These are phyloP conservation scores for Penicillium alfredii DNA, from an alignment of 495 filamentous ascomycete genomes.

Conservation along the genomic window DNA sequence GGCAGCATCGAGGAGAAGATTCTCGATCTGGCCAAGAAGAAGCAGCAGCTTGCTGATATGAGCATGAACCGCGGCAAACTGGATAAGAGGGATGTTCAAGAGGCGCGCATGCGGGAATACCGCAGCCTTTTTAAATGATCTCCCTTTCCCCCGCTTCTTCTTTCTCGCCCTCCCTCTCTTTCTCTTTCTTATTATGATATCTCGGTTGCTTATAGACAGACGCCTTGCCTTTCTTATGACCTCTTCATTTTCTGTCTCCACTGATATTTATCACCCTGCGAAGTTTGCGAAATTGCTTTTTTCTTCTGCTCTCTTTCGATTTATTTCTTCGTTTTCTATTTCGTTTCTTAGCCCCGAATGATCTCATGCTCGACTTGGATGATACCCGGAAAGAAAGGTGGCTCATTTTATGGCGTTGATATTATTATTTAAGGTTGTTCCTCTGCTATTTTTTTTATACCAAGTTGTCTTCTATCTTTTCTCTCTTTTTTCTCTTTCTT, in stretches of 20 bases:
- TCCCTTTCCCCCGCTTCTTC: constrained; percentile 2
- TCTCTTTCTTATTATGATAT: not conserved
- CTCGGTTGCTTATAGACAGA: not conserved
- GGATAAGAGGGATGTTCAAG: constrained; percentile 67
- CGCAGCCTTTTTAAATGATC: constrained; percentile 70
- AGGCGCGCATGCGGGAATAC: constrained; percentile 72
- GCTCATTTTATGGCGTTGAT: not conserved
- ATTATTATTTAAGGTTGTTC: too few relatives aligned
- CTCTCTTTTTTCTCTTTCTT: not conserved
- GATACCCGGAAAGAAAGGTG: not conserved
- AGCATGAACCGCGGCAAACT: constrained; percentile 69
- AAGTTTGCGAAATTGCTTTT: not conserved
- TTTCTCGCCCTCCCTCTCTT: not conserved
- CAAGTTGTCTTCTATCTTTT: too few relatives aligned
- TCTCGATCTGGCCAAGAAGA: constrained; percentile 80
- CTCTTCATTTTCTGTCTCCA: not conserved
- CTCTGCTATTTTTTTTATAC: too few relatives aligned
- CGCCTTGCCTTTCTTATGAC: not conserved
- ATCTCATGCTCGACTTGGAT: too few relatives aligned
- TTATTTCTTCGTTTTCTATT: too few relatives aligned
- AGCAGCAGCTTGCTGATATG: constrained; percentile 78
- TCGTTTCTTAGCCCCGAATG: too few relatives aligned
- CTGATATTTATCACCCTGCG: not conserved
- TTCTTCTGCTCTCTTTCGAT: not conserved
- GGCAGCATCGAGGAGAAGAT: constrained; percentile 93